Conservation (phyloP, 208 protist genomes). For the Porcisia hertigi region DNA sequence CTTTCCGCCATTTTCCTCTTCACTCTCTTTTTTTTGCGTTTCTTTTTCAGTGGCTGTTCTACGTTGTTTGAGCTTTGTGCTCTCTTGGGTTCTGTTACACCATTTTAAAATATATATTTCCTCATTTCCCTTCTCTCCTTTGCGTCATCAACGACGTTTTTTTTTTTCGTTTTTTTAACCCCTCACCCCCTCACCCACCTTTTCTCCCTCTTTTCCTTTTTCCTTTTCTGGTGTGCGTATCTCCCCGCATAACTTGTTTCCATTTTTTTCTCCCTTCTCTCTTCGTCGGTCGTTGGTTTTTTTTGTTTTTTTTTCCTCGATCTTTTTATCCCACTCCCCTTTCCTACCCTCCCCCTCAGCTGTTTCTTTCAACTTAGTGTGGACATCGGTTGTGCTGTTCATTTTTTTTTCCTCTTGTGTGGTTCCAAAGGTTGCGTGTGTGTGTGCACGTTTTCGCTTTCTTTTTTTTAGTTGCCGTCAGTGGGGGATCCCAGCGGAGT, state of each 20-base stretch:
- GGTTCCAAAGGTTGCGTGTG: neutral
- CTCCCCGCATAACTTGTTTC: conserved; percentile 4
- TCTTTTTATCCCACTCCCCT: neutral
- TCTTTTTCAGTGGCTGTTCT: neutral
- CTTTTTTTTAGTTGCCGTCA: conserved; percentile 6
- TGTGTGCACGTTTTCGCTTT: neutral
- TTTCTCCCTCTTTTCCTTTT: neutral
- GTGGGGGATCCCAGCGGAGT: too few species aligned
- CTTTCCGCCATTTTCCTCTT: too few species aligned
- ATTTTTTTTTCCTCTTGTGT: conserved; percentile 13
- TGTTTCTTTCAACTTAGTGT: neutral
- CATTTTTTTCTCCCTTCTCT: neutral
- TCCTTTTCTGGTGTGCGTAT: neutral
- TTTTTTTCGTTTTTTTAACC: conserved; percentile 2
- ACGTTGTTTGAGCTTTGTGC: neutral
- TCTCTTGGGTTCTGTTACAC: neutral
- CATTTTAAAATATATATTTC: neutral
- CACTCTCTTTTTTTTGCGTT: neutral
- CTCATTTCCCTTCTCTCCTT: neutral
- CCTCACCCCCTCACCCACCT: neutral
- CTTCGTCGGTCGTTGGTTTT: neutral
- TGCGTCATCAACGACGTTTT: neutral
- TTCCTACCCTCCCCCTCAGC: neutral
- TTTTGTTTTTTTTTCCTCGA: neutral
- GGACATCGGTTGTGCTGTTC: neutral